Evolutionary conservation across 2,329 filamentous ascomycete genomes (phyloP), one percentile per base, ranked within the genome.

Genomic region (Pestalotiopsis sp.): DNA sequence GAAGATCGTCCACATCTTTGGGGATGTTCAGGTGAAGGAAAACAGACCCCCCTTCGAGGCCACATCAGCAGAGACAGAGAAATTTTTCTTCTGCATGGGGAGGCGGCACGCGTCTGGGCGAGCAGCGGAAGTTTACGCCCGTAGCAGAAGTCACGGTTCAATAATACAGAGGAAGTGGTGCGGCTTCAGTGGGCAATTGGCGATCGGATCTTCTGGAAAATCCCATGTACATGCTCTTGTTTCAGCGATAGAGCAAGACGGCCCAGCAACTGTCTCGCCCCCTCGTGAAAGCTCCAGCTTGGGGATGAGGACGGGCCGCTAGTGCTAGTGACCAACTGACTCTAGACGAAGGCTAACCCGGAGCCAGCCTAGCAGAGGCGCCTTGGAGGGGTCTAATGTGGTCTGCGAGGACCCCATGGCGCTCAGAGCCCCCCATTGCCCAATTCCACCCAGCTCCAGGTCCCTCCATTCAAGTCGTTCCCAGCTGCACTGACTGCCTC

Each of bases 301-400:
- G 61, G 61, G 61, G 61, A 39, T 49, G 36, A 64, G 36, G 61
- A 64, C 61, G 61, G 61, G 38, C 61, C 61, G 61, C 61, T 64
- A 64, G 61, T 64, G 61, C 23, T 64, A 17, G 61, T 23, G 38
- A 64, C 61, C 36, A 64, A 64, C 61, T 64, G 61, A 45, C 61
- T 49, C 36, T 64, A 49, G 61, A 39, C 14, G 61, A 20, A 49
- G 17, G 61, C 61, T 64, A 64, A n/a, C 38, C 61, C 49, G 61
- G 61, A 64, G 38, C 38, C 39, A n/a, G 61, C n/a, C 20, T 64
- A 64, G 39, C 20, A 64, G 38, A 20, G 25, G 39, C 36, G 61
- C 61, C 61, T 23, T 45, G 41, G 39, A 38, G 61, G 61, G 41
- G 36, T 52, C 20, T 45, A 23, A 45, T 20, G 61, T 38, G 41